Conservation (phyloP, 129 eudicot genomes). For the Helianthus tuberosus region DNA sequence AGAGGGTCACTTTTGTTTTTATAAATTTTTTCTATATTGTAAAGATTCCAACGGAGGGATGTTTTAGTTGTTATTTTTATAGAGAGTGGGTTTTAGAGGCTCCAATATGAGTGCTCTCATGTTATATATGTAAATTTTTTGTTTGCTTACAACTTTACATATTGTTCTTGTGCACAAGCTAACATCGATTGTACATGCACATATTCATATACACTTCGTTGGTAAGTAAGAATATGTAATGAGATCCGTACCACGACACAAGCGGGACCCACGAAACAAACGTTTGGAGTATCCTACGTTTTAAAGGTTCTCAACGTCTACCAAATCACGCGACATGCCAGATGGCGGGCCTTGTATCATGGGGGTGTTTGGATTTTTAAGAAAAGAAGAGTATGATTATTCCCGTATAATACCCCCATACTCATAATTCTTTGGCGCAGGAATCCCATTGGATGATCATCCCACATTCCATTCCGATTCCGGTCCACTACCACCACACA, state of each 20-base stretch:
- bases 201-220: conserved; percentile 6
- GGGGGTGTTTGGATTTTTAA: conserved; percentile 69
- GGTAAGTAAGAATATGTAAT: conserved; percentile 36
- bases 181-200: conserved; percentile 21
- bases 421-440: conserved; percentile 97
- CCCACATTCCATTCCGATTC: conserved; percentile 53
- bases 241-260: conserved; percentile 27
- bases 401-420: conserved; percentile 63
- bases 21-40: too few relatives aligned
- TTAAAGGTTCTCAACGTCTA: conserved; percentile 12
- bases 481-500: conserved; percentile 58
- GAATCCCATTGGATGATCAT: conserved; percentile 63
- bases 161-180: conserved; percentile 17
- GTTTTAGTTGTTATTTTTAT: too few relatives aligned
- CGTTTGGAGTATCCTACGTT: conserved; percentile 24
- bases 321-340: conserved; percentile 23
- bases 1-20: too few relatives aligned
- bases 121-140: background rate
- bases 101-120: too few relatives aligned
- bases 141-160: background rate
- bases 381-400: conserved; percentile 41
- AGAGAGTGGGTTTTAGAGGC: too few relatives aligned
- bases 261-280: conserved; percentile 6
- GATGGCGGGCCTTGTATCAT: conserved; percentile 32
- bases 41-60: too few relatives aligned